Percentiles rank a stretch among this genome's conserved stretches.
Conservation (phyloP, 2,329 filamentous ascomycete genomes). For the Fusarium domesticum region DNA sequence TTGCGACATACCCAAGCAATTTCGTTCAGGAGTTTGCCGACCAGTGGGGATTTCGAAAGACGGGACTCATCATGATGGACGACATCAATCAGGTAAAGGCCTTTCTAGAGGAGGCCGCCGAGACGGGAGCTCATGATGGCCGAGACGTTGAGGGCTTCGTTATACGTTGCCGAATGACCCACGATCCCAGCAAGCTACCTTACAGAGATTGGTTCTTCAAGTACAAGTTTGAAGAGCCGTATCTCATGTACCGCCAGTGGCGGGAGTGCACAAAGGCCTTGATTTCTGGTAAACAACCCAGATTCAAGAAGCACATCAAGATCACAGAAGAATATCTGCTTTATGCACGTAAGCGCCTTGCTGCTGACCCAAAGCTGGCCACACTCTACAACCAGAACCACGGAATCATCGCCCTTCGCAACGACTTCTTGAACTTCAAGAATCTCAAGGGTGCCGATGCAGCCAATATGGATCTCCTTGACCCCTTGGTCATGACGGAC, state of each 20-base stretch:
- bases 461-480: constrained; percentile 66
- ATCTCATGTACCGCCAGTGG: constrained; percentile 98
- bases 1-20: constrained; percentile 77
- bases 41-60: constrained; percentile 90
- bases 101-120: constrained; percentile 81
- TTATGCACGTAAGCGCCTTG: constrained; percentile 74
- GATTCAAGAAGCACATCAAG: constrained; percentile 78
- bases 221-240: constrained; percentile 99
- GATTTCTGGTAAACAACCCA: constrained; percentile 71
- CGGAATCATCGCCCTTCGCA: constrained; percentile 86
- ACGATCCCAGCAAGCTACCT: constrained; percentile 47
- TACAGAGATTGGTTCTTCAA: constrained; percentile 99
- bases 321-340: constrained; percentile 90
- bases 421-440: constrained; percentile 81
- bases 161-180: constrained; percentile 74
- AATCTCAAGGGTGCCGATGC: constrained; percentile 87
- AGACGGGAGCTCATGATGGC: constrained; percentile 85
- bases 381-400: constrained; percentile 82
- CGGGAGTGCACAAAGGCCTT: constrained; percentile 91
- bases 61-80: constrained; percentile 73
- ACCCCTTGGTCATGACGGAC: constrained; percentile 45
- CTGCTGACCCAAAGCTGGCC: constrained; percentile 62
- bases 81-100: constrained; percentile 69
- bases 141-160: constrained; percentile 97
- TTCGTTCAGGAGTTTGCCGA: constrained; percentile 89